phyloP scores from a whole-genome alignment of 805 yeast species.

The Yarrowia bubula region DNA sequence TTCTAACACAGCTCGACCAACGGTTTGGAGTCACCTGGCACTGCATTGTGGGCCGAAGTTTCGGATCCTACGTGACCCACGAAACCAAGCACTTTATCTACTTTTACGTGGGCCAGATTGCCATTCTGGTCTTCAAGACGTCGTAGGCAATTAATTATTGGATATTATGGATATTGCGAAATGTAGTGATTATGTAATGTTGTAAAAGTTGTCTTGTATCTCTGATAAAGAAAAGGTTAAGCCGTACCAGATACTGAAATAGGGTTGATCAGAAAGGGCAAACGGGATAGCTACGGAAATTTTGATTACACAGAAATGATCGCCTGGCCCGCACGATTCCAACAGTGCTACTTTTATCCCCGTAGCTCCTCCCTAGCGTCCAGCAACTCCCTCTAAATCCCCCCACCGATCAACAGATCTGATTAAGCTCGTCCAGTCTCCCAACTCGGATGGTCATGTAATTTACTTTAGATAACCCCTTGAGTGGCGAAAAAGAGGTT shows the following conservation, averaged over 20 bases:
- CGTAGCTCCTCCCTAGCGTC: too few species aligned
- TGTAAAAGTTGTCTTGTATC: background rate
- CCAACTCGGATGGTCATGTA: background rate
- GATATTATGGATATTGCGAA: background rate
- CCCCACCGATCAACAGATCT: background rate
- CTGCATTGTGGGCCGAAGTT: slow-evolving; percentile 58
- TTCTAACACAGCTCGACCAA: slow-evolving; percentile 44
- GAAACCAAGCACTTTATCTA: slow-evolving; percentile 53
- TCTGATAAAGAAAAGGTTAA: background rate
- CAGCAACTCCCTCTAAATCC: too few species aligned
- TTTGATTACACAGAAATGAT: too few species aligned
- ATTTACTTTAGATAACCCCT: slow-evolving; percentile 1
- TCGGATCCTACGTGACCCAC: slow-evolving; percentile 63
- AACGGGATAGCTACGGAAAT: too few species aligned
- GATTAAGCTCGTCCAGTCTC: background rate
- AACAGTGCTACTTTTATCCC: too few species aligned
- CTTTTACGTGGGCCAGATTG: slow-evolving; percentile 53
- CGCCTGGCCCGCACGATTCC: too few species aligned
- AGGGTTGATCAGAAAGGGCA: too few species aligned
- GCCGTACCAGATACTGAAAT: background rate
- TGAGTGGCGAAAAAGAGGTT: background rate
- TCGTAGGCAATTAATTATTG: slow-evolving; percentile 37
- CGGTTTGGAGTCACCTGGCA: slow-evolving; percentile 62
- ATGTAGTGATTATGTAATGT: too few species aligned
- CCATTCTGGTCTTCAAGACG: slow-evolving; percentile 56